phyloP scores from a whole-genome alignment of 2,329 filamentous ascomycete genomes.

The Fusarium avenaceum region DNA sequence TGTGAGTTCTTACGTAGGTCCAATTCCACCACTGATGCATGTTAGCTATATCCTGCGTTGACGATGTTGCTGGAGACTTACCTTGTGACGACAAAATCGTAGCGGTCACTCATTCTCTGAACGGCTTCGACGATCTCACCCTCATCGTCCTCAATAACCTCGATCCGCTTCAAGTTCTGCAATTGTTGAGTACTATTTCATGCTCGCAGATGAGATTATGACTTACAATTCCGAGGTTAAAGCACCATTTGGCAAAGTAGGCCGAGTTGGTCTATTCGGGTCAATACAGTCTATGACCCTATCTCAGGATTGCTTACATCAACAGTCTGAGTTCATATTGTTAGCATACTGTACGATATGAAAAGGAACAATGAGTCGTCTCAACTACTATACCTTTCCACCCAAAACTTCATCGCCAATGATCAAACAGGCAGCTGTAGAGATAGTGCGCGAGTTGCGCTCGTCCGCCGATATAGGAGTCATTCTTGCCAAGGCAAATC shows the following conservation, averaged over 20 bases:
- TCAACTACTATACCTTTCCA: constrained; percentile 77
- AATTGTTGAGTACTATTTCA: constrained; percentile 5
- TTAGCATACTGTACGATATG: constrained; percentile 9
- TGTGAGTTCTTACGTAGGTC: constrained; percentile 77
- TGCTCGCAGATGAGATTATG: neutral
- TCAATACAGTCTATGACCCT: constrained; percentile 33
- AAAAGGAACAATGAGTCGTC: neutral
- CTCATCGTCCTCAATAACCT: constrained; percentile 95
- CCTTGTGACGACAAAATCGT: constrained; percentile 95
- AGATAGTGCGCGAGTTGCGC: constrained; percentile 76
- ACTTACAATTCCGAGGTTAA: constrained; percentile 70
- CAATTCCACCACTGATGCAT: constrained; percentile 82
- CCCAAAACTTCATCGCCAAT: constrained; percentile 98
- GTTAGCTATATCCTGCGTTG: constrained; percentile 17
- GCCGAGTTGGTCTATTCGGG: constrained; percentile 70
- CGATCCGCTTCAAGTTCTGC: constrained; percentile 82
- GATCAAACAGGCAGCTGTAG: constrained; percentile 91
- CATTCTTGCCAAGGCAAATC: constrained; percentile 52
- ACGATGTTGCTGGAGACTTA: constrained; percentile 41
- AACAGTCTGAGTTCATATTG: constrained; percentile 50
- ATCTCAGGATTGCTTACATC: constrained; percentile 53
- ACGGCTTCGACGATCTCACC: constrained; percentile 90
- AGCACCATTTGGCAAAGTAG: constrained; percentile 75
- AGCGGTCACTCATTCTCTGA: constrained; percentile 85
- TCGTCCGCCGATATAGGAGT: constrained; percentile 60